Percentiles rank a stretch among this genome's conserved stretches.
Conservation (phyloP, 345 rosid species). For the Carallia pectinifolia region DNA sequence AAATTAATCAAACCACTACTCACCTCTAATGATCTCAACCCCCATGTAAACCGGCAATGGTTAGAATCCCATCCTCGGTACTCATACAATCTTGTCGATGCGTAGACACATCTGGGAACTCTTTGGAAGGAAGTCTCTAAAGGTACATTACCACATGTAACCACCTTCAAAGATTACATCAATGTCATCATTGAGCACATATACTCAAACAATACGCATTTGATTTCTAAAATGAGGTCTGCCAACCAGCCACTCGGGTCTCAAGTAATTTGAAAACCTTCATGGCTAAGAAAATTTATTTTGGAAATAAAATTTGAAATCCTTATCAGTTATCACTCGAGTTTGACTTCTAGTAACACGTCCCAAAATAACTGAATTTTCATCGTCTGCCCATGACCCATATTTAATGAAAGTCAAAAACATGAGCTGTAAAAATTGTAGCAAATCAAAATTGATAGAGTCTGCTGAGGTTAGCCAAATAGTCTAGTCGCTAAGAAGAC, state of each 20-base stretch:
- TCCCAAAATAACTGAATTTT: too few relatives aligned
- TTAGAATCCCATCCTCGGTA: slow-evolving; percentile 86
- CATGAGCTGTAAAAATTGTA: too few relatives aligned
- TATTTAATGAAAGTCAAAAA: too few relatives aligned
- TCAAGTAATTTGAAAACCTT: not conserved
- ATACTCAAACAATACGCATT: too few relatives aligned
- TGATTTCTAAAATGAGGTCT: not conserved
- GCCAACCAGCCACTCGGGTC: not conserved
- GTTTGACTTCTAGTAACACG: too few relatives aligned
- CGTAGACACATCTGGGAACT: slow-evolving; percentile 87
- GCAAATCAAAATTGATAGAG: too few relatives aligned
- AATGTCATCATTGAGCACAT: not conserved
- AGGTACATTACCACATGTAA: slow-evolving; percentile 93
- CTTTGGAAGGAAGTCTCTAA: slow-evolving; percentile 89
- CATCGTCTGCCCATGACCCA: too few relatives aligned
- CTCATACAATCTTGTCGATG: slow-evolving; percentile 82
- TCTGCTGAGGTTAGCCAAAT: too few relatives aligned
- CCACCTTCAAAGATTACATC: slow-evolving; percentile 57
- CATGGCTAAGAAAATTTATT: too few relatives aligned
- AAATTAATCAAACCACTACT: slow-evolving; percentile 22
- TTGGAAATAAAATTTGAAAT: too few relatives aligned
- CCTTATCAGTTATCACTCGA: not conserved
- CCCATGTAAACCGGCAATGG: slow-evolving; percentile 87
- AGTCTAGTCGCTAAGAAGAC: too few relatives aligned
- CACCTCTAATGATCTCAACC: slow-evolving; percentile 75